These are phyloP conservation scores for Ascochyta viciae-villosae DNA, from an alignment of 2,329 filamentous ascomycete species.

Conservation along the genomic window DNA sequence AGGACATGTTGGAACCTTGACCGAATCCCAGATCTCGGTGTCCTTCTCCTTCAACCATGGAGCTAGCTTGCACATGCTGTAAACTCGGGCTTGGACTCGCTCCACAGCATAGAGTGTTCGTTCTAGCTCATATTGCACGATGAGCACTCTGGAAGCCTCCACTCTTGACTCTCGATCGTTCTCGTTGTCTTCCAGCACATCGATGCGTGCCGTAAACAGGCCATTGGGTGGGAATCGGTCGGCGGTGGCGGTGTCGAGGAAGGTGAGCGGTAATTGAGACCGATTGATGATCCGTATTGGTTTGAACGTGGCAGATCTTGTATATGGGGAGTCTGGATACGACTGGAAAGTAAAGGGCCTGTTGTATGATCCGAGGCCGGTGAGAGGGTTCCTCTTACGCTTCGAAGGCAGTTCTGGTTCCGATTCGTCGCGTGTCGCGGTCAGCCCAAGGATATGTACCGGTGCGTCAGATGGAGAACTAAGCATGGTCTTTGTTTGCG, in stretches of 20 bases:
- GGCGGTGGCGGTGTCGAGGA: constrained; percentile 43
- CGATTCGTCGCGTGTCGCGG: constrained; percentile 34
- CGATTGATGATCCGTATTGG: constrained; percentile 46
- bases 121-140: constrained; percentile 53
- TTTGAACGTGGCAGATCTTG: constrained; percentile 40
- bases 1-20: constrained; percentile 57
- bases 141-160: constrained; percentile 36
- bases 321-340: constrained; percentile 37
- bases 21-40: constrained; percentile 50
- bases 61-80: constrained; percentile 72
- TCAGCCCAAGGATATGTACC: constrained; percentile 30
- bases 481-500: constrained; percentile 44
- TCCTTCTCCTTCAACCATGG: constrained; percentile 68
- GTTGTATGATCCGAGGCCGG: constrained; percentile 36
- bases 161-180: constrained; percentile 8
- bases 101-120: constrained; percentile 84
- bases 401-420: constrained; percentile 39
- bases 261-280: constrained; percentile 47
- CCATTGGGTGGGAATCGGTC: constrained; percentile 34
- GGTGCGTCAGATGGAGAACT: constrained; percentile 27
- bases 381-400: constrained; percentile 40
- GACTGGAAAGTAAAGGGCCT: constrained; percentile 44
- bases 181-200: constrained; percentile 37
- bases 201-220: constrained; percentile 46
- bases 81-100: constrained; percentile 66